phyloP scores from a whole-genome alignment of 2,329 filamentous ascomycete genomes.

The Beauveria pseudobassiana region DNA sequence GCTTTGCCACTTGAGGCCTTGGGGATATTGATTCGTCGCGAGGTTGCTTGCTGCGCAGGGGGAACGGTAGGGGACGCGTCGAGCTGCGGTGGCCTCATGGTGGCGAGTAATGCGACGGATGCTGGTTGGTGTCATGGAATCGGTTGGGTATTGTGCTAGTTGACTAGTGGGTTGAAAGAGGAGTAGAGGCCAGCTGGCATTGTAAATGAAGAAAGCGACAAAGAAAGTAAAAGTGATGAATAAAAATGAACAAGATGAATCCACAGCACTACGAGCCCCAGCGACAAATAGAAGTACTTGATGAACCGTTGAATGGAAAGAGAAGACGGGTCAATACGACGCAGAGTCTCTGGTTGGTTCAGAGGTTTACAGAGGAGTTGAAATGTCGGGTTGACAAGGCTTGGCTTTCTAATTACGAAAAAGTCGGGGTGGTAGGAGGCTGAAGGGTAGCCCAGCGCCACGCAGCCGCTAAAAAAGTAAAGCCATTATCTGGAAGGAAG shows the following conservation, averaged over 20 bases:
- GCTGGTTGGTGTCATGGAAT: neutral
- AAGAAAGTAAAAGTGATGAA: no score
- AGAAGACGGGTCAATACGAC: neutral
- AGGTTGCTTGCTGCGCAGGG: neutral
- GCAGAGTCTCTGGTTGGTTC: neutral
- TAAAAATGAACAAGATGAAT: no score
- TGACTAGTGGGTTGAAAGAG: neutral
- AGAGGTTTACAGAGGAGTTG: no score
- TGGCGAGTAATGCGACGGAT: conserved; percentile 3
- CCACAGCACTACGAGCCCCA: no score
- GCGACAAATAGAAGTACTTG: no score
- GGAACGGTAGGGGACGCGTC: neutral
- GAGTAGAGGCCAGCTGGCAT: no score
- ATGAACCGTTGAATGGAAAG: no score
- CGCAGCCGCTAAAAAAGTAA: neutral
- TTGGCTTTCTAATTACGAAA: neutral
- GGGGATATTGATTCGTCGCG: neutral
- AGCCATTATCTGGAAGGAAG: neutral
- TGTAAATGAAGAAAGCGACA: no score
- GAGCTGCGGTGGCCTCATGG: neutral
- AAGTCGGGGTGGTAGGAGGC: neutral
- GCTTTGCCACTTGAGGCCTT: neutral
- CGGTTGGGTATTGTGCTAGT: neutral
- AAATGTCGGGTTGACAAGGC: neutral
- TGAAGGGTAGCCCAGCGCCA: conserved; percentile 1